These are phyloP conservation scores for Ogataea zsoltii DNA, from an alignment of 805 yeast species.

Conservation along the genomic window DNA sequence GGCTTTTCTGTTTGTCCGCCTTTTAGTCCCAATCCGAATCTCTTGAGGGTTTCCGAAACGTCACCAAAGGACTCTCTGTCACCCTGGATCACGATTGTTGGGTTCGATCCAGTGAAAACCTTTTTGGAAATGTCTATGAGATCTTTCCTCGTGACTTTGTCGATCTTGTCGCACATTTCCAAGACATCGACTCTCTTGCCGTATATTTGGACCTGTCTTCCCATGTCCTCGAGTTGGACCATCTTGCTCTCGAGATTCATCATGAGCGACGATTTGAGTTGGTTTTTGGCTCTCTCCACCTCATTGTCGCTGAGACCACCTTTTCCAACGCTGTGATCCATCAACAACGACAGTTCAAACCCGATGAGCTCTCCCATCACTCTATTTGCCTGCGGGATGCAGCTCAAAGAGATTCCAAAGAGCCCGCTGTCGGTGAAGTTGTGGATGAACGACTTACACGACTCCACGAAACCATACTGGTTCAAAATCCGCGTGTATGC, in stretches of 20 bases:
- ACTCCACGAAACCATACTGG: conserved; percentile 88
- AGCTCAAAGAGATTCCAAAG: conserved; percentile 84
- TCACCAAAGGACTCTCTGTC: conserved; percentile 85
- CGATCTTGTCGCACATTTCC: conserved; percentile 82
- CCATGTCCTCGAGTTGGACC: conserved; percentile 94
- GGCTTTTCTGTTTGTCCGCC: conserved; percentile 2
- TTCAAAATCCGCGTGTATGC: conserved; percentile 89
- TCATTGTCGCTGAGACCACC: conserved; percentile 70
- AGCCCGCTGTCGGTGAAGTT: conserved; percentile 88
- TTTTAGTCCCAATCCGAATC: conserved; percentile 68
- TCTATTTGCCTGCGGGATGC: conserved; percentile 84
- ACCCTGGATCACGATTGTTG: conserved; percentile 92
- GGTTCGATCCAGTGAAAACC: conserved; percentile 70
- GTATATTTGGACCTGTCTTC: conserved; percentile 88
- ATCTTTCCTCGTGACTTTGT: conserved; percentile 64
- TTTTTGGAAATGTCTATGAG: conserved; percentile 71
- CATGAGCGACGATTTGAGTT: conserved; percentile 78
- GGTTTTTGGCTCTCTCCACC: conserved; percentile 88
- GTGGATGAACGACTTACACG: conserved; percentile 85
- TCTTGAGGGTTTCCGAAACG: conserved; percentile 59
- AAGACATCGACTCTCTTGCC: conserved; percentile 70
- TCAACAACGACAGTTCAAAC: conserved; percentile 50
- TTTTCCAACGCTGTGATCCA: conserved; percentile 48
- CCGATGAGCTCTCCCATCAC: conserved; percentile 79
- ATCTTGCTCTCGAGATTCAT: conserved; percentile 93